Evolutionary conservation across 2,329 filamentous ascomycete species (phyloP), one percentile per base, ranked within the genome.

Genomic region (Ophiostoma sp.): DNA sequence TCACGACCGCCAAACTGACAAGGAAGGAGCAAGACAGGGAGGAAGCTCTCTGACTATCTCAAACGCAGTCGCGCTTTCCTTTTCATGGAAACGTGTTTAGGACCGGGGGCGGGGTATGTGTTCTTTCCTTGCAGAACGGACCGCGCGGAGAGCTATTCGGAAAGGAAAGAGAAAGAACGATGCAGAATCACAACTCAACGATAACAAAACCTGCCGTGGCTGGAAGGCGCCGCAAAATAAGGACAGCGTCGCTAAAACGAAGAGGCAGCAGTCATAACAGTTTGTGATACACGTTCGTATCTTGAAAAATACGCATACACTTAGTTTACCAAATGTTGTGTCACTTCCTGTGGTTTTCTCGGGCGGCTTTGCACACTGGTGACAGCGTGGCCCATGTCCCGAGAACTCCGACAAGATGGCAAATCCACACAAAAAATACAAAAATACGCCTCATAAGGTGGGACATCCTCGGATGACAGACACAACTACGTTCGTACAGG

Each of bases 401-500:
- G 66, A 69, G 42, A 36, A 50, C 17, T 69, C 66, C 66, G 22
- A 39, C 63, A 59, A 59, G 31, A 64, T 25, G 59, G 4, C 59
- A 39, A 39, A 19, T 19, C 55, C 55, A 59, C 55, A 59, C 42
- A 59, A 28, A 59, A 59, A 19, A 25, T 42, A n/a, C 28, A 28
- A 33, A 59, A 33, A 25, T 42, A 42, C 19, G 19, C n/a, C 33
- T 64, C 59, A 64, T 39, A 42, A 25, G 36, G 59, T 42, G 36
- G 33, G n/a, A 64, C 33, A 42, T 64, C 9, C 59, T 22, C 33
- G 19, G 59, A 42, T 42, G 59, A 11, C 33, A 64, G 8, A 22
- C n/a, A 25, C 36, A 64, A 25, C 8, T 52, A 11, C 22, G 19
- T 5, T 11, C 12, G 9, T 42, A 25, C 59, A 22, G 19, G 31